Evolutionary conservation across 345 rosid species (phyloP).

Genomic region (Eucalyptus cladocalyx): DNA sequence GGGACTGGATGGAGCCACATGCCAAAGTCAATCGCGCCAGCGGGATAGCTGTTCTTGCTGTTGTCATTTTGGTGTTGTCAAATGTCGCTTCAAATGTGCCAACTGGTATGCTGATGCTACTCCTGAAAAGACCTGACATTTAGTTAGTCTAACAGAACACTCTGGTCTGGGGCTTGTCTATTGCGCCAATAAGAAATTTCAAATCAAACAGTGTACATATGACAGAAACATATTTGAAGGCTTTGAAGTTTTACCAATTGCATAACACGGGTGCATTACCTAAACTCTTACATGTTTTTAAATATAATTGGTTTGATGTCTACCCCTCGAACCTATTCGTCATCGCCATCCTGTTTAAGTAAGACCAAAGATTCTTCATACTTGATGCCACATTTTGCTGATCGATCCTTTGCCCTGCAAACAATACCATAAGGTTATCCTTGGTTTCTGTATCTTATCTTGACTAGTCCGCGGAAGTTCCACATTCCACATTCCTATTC

Average conservation of each 20-base stretch:
- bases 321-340: not conserved
- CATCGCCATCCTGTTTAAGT: not conserved
- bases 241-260: not conserved
- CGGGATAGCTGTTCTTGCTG: slow-evolving; percentile 49
- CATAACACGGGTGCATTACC: not conserved
- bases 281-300: not conserved
- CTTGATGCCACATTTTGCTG: not conserved
- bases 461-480: not conserved
- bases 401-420: not conserved
- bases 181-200: not conserved
- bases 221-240: not conserved
- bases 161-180: not conserved
- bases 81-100: slow-evolving; percentile 88
- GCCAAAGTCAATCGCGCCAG: slow-evolving; percentile 28
- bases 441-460: not conserved
- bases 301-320: not conserved
- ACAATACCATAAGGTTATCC: not conserved
- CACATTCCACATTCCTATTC: not conserved
- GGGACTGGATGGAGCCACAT: slow-evolving; percentile 78
- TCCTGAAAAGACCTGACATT: not conserved
- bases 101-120: slow-evolving; percentile 31
- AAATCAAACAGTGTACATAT: not conserved
- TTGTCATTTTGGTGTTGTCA: slow-evolving; percentile 56
- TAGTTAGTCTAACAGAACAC: not conserved
- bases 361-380: not conserved